Evolutionary conservation across 805 yeast genomes (phyloP), one percentile per base, ranked within the genome.

Genomic region (Candida caryicola): DNA sequence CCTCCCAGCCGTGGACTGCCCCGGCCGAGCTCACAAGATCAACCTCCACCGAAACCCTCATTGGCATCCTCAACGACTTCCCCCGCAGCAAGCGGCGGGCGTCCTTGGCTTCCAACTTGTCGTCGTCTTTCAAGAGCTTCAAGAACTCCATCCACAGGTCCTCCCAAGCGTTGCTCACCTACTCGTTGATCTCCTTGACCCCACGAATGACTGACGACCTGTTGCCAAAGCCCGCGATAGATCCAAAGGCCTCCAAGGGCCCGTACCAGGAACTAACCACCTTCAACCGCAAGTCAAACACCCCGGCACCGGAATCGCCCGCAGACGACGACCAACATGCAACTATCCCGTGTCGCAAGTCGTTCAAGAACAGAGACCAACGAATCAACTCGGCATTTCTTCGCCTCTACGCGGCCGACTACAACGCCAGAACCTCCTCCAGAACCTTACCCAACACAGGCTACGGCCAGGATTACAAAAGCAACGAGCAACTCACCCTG

Each of bases 331-430:
- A 31, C 13, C 40, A 43, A 10, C 33, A 19, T 12, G 29, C 28
- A 29, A 7, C 25, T 7, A 16, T 36, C 12, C 45, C 40, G 13
- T 27, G 44, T 7, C 37, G 44, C 10, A 34, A 37, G n/a, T 31
- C 39, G 29, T 46, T 40, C 34, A 46, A 39, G 16, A 58, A 56
- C 40, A 59, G 82, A 41, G 81, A 76, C 41, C 67, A 71, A 25
- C 62, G 82, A 38, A 64, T 77, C 31, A 78, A 78, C 49, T 58
- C 77, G 5, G 56, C 59, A 23, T 77, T 77, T 41, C 53, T 78
- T 17, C 57, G 73, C 37, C 57, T 74, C 26, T 77, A 76, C 44
- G 73, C 82, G 1, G 60, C 67, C 32, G 81, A 77, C 48, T 67
- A 59, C 41, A 55, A 64, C n/a, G 63, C 73, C 12, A 60, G 77